Base-by-base conservation (phyloP, 129 eudicot genomes). In the Flaveria sonorensis region DNA sequence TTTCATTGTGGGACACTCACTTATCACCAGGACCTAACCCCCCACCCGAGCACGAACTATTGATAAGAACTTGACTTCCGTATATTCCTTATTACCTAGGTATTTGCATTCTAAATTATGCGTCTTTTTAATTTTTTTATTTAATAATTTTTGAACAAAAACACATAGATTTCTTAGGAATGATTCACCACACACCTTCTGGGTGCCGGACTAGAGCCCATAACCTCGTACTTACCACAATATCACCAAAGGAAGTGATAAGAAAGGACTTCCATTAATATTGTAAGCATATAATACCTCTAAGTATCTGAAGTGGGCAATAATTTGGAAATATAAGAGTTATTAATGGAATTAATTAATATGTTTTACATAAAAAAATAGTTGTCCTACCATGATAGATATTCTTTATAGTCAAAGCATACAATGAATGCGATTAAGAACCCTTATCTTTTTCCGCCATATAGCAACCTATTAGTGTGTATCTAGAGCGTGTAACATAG, bases 51-150 rank as follows among this genome's bases (percentile, higher is more conserved):
- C 39, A 36, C 1, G 48, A n/a, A 69, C 32, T 40, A 70, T 48
- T 61, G 42, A 10, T 15, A 45, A 76, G 69, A 82, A 82, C 81
- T 71, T 76, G 85, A 63, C 74, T 23, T 16, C 8, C 32, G 57
- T 45, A 51, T 48, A 63, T 62, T 81, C 72, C 32, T 74, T 67
- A 61, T 74, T 48, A 69, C 81, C 71, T 45, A 60, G 18, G 65
- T 48, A 11, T 48, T 3, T 12, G 14, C 2, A 48, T 48, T 11
- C 12, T 47, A 4, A 45, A 45, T 45, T 45, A 45, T 8, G 11
- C 1, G 13, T 8, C 12, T 8, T 45, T 45, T 30, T 4, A 30
- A 8, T 4, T 32, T 32, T 9, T 43, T 43, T 8, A 36, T 5
- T 6, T 36, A 4, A 4, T 36, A 5, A 36, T 36, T 36, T 36